Evolutionary conservation across 768 basidiomycete species (phyloP).

Genomic region (Panaeolus papilionaceus): DNA sequence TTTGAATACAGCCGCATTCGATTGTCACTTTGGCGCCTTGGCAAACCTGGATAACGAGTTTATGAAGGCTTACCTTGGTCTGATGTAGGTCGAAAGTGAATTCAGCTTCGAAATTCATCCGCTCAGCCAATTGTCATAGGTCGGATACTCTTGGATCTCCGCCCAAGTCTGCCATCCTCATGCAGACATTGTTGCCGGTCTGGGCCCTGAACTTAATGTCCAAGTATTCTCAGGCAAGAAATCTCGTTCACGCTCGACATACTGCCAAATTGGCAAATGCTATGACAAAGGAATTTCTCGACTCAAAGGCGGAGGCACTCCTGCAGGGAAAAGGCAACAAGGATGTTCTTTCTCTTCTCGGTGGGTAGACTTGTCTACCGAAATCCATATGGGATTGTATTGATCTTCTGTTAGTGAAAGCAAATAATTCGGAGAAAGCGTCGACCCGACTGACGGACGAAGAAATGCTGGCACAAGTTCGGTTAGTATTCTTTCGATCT

Average conservation of each 20-base stretch:
- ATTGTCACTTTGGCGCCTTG: slow-evolving; percentile 63
- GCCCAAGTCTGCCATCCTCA: slow-evolving; percentile 51
- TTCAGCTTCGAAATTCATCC: not conserved
- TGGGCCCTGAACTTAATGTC: slow-evolving; percentile 52
- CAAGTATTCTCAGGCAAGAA: slow-evolving; percentile 49
- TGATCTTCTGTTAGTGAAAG: slow-evolving; percentile 46
- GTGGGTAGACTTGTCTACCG: slow-evolving; percentile 34
- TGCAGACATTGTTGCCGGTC: slow-evolving; percentile 55
- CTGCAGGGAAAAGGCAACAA: slow-evolving; percentile 53
- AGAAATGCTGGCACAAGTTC: slow-evolving; percentile 57
- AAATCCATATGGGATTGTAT: not conserved
- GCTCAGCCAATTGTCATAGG: slow-evolving; percentile 35
- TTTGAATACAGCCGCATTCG: slow-evolving; percentile 49
- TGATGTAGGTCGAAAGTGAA: slow-evolving; percentile 41
- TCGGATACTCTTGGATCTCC: slow-evolving; percentile 56
- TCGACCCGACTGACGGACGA: slow-evolving; percentile 50
- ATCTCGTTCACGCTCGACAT: slow-evolving; percentile 51
- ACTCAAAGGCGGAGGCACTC: slow-evolving; percentile 54
- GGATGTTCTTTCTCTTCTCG: slow-evolving; percentile 63
- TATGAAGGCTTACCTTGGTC: slow-evolving; percentile 58
- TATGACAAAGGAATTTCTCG: slow-evolving; percentile 53
- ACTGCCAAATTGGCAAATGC: slow-evolving; percentile 50
- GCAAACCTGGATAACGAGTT: slow-evolving; percentile 56
- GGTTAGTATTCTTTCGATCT: slow-evolving; percentile 44
- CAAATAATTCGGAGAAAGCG: slow-evolving; percentile 56